Base-by-base conservation (phyloP, 2,329 filamentous ascomycete genomes). In the Ophiostoma sp. region DNA sequence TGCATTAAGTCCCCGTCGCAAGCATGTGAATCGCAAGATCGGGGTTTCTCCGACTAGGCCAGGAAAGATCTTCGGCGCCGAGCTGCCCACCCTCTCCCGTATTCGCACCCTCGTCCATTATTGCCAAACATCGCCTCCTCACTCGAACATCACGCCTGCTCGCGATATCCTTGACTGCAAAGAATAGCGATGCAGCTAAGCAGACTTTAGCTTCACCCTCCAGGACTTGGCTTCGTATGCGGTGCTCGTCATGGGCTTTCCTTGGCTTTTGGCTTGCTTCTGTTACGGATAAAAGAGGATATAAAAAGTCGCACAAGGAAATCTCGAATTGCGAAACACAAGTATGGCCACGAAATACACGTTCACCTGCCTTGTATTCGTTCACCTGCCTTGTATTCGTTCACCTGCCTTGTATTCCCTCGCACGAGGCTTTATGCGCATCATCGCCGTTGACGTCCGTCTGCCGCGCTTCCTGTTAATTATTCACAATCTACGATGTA, bases 151-250 rank as follows among this genome's bases (percentile, higher is more conserved):
- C 33, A 12, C 11, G 59, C 59, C 19, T 63, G 19, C n/a, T 12
- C 33, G 6, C 9, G n/a, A 63, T 42, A 11, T 12, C 4, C 33
- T 33, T 11, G 33, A 42, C 39, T 42, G 39, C 19, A 12, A 25
- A 33, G 33, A 2, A 39, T 22, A 42, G 19, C 31, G 31, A 42
- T n/a, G 33, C 59, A 42, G n/a, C 33, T 63, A n/a, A 22, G 9
- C 19, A 19, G 33, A n/a, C 45, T 33, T 42, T 45, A 45, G 52
- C 33, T 12, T 42, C 33, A n/a, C 22, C 48, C 59, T 68, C 36
- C 55, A 42, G 28, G 28, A 39, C n/a, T 25, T 73, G 68, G 33
- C 66, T 73, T 70, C 33, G 61, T 48, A 68, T 72, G 70, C 25
- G 15, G 17, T 31, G 33, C 48, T 31, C 33, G 70, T 68, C 61